Evolutionary conservation across 2,329 filamentous ascomycete genomes (phyloP), one percentile per base, ranked within the genome.

Genomic region (Ophidiomyces ophidiicola): DNA sequence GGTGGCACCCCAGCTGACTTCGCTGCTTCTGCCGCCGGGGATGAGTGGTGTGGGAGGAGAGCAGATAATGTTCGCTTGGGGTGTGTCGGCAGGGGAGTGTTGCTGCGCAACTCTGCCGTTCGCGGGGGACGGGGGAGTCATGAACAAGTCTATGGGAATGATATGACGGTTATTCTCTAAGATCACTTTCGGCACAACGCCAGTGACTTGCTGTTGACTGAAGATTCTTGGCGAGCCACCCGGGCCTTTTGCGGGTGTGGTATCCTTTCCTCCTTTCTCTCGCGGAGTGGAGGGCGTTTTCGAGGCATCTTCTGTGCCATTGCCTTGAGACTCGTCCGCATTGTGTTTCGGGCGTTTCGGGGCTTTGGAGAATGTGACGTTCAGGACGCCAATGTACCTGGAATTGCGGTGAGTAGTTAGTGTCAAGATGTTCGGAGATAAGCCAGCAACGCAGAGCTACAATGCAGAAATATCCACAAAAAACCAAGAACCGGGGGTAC

Each of bases 161-260:
- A 96, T 93, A 55, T 96, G 88, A 47, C 81, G 76, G 56, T 96
- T 96, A 57, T 94, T 87, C 53, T 88, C 83, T 45, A 94, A 85
- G 0, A 90, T 85, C 32, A 96, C 88, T 28, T 90, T 88, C 1
- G 88, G 87, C 20, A 93, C 76, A 15, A 80, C 74, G 23, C 76
- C 72, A 24, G 74, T 72, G 41, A 82, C 73, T 44, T 94, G 71
- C 8, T 84, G 92, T 57, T 94, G 86, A 53, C 76, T 79, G 44
- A 80, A 70, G 33, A 78, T 68, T 33, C 76, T 62, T 32, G 65
- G 66, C 15, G 14, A 5, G 18, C 36, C 24, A 11, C 18, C 24
- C 2, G 32, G 23, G 14, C 23, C 15, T 5, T 32, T 44, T 11
- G 38, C 5, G 29, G 20, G 30, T 10, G 36, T 26, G 6, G 14